phyloP scores from a whole-genome alignment of 2,329 filamentous ascomycete species.

The Salinomyces thailandicus region DNA sequence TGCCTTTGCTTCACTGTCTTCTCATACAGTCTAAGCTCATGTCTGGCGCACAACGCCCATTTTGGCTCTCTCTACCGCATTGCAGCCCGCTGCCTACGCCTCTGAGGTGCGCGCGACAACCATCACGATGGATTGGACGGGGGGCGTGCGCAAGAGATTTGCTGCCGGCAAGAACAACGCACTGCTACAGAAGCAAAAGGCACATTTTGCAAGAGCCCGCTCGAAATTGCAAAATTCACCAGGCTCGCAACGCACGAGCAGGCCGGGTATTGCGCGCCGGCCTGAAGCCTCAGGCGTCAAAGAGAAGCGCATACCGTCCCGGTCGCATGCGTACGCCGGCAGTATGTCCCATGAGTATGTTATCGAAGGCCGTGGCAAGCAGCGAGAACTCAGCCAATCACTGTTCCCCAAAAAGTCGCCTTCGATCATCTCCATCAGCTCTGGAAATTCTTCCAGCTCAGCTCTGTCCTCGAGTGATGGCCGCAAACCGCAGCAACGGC shows the following conservation, averaged over 20 bases:
- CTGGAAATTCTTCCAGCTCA: neutral
- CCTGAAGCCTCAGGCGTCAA: slow-evolving; percentile 4
- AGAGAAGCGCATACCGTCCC: neutral
- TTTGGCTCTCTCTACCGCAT: too few relatives aligned
- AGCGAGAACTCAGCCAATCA: neutral
- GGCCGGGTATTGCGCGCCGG: slow-evolving; percentile 4
- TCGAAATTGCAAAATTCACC: slow-evolving; percentile 9
- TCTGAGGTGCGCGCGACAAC: too few relatives aligned
- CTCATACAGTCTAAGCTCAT: too few relatives aligned
- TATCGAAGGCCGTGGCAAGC: neutral
- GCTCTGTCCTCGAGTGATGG: neutral
- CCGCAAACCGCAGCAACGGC: neutral
- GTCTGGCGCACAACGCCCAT: too few relatives aligned
- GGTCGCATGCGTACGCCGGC: neutral
- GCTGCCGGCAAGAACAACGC: slow-evolving; percentile 24
- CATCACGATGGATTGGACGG: slow-evolving; percentile 47
- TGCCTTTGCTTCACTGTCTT: too few relatives aligned
- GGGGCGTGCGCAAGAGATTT: slow-evolving; percentile 29
- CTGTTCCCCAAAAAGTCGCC: neutral
- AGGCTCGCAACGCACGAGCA: slow-evolving; percentile 4
- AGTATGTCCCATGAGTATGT: neutral
- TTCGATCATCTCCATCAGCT: neutral
- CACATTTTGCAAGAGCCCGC: slow-evolving; percentile 36
- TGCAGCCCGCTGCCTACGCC: too few relatives aligned
- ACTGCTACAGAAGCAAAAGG: slow-evolving; percentile 32